Evolutionary conservation across 192 early-diverging fungal species (phyloP), one percentile per base, ranked within the genome.

Genomic region (Entophlyctis luteolus): DNA sequence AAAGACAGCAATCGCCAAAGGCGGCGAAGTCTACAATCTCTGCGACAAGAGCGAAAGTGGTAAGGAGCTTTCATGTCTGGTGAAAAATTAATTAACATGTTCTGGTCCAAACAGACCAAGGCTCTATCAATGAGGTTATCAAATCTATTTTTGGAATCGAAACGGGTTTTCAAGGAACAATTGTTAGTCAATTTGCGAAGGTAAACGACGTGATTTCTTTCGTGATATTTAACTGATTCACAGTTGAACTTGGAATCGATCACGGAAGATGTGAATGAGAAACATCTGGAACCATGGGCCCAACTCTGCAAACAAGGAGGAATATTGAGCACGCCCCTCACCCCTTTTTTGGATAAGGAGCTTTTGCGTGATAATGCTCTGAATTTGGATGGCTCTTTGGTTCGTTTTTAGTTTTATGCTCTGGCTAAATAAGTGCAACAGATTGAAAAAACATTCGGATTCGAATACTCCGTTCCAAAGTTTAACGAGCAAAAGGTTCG

Each of bases 261-360:
- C 18, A 90, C 90, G 2, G 94, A 98, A 63, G 93, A 95, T 22
- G 90, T 91, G 62, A 98, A 98, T 60, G 94, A 96, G 65, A 91
- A 89, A 73, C 90, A 96, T 56, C 76, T 98, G 55, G 88, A 88
- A 32, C 95, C 95, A 18, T 98, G 95, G 95, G 88, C 91, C 42
- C 86, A 89, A 22, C 75, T 98, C 23, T 79, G 94, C 68, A 85
- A 87, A 28, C 75, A 73, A n/a, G 77, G 81, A 38, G 81, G 80
- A 3, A 86, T 94, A 32, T 76, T 75, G 32, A 88, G 88, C 62
- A 94, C 94, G 22, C 92, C 94, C 16, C 72, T 98, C 52, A 93
- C 92, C 28, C 95, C 95, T 12, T 98, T 94, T 70, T 62, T 98
- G 29, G 95, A 98, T 74, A 85, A 91, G 60, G 95, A 98, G 76